These are phyloP conservation scores for Sordariomycetes sp. DNA, from an alignment of 2,329 filamentous ascomycete species.

Conservation along the genomic window DNA sequence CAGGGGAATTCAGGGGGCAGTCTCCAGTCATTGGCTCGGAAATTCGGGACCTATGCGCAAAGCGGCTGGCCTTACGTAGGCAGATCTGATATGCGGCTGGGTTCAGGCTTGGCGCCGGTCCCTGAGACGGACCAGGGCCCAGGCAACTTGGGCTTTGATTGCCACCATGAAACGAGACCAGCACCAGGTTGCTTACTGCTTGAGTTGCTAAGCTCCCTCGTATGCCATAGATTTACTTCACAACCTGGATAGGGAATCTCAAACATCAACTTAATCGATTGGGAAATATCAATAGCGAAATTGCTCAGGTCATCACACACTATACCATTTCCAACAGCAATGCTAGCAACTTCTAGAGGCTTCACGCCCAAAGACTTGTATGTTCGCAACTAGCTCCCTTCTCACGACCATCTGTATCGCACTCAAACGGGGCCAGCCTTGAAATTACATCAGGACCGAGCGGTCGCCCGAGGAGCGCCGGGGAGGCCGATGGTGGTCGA, in stretches of 20 bases:
- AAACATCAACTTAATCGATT: background rate
- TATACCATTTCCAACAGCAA: background rate
- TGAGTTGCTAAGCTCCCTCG: background rate
- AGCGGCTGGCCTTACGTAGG: background rate
- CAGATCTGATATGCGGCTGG: background rate
- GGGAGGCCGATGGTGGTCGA: background rate
- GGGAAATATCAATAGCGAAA: background rate
- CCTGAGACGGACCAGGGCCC: background rate
- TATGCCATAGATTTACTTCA: background rate
- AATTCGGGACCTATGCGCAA: too few species aligned
- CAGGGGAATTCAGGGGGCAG: background rate
- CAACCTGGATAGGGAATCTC: background rate
- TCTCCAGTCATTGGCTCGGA: background rate
- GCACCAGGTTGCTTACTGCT: too few species aligned
- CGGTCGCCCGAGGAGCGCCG: background rate
- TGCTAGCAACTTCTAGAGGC: background rate
- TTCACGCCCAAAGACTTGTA: background rate
- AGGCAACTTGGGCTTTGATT: background rate
- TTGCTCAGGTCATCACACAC: background rate
- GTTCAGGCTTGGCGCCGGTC: background rate
- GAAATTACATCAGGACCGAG: background rate
- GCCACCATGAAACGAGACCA: background rate
- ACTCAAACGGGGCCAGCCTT: background rate
- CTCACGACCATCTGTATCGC: background rate
- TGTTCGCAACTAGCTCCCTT: background rate